phyloP scores from a whole-genome alignment of 2,329 filamentous ascomycete genomes.

The Mycosphaerelloides madeirae region DNA sequence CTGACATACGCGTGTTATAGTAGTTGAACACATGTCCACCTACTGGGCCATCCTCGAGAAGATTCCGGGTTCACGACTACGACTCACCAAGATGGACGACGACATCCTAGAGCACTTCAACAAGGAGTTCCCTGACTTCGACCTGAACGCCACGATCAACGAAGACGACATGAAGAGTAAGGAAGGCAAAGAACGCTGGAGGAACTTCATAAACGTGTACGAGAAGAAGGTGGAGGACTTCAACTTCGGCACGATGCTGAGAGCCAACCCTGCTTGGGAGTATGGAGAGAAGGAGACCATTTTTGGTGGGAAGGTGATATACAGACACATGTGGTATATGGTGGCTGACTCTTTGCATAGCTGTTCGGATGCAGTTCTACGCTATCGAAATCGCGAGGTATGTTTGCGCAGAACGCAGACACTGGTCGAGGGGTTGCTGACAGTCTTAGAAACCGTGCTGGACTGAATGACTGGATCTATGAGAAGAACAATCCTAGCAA shows the following conservation, averaged over 20 bases:
- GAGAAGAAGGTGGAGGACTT: conserved; percentile 95
- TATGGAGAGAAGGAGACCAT: conserved; percentile 88
- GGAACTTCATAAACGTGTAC: conserved; percentile 88
- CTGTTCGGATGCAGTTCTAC: conserved; percentile 77
- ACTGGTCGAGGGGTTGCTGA: conserved; percentile 4
- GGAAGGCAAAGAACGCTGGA: conserved; percentile 87
- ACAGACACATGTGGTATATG: not conserved
- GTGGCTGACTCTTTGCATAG: conserved; percentile 28
- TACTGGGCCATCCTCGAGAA: conserved; percentile 96
- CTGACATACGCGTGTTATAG: conserved; percentile 36
- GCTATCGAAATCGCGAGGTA: conserved; percentile 70
- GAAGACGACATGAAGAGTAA: conserved; percentile 99
- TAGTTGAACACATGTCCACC: conserved; percentile 91
- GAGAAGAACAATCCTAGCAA: conserved; percentile 62
- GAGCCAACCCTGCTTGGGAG: conserved; percentile 70
- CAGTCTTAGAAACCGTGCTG: conserved; percentile 64
- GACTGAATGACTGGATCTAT: conserved; percentile 95
- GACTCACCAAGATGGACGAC: conserved; percentile 89
- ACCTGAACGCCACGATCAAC: conserved; percentile 72
- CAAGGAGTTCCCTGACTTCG: conserved; percentile 86
- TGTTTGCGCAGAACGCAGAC: conserved; percentile 20
- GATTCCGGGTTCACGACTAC: conserved; percentile 79
- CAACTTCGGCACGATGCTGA: conserved; percentile 95
- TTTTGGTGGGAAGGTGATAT: conserved; percentile 63
- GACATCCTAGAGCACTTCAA: conserved; percentile 89